phyloP scores from a whole-genome alignment of 106 monocot species.

The Posidonia australis region DNA sequence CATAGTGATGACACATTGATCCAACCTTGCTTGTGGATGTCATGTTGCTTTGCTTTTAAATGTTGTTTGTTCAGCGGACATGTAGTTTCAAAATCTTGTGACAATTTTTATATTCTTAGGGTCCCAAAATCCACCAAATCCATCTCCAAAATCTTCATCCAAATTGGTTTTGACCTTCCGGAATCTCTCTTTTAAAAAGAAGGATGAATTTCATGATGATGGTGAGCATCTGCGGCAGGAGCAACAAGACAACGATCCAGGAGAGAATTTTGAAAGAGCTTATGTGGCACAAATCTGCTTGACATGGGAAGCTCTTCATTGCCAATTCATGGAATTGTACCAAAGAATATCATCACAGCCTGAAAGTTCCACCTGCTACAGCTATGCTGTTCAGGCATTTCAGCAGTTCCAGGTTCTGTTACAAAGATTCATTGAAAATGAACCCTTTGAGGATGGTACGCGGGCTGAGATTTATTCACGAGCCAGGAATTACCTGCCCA shows the following conservation, averaged over 20 bases:
- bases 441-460: slow-evolving; percentile 76
- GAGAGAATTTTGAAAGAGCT: slow-evolving; percentile 58
- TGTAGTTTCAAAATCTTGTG: not conserved
- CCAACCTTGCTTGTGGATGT: too few relatives aligned
- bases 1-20: too few relatives aligned
- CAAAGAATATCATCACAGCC: slow-evolving; percentile 38
- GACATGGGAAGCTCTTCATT: slow-evolving; percentile 82
- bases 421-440: slow-evolving; percentile 86
- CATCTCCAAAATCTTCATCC: slow-evolving; percentile 46
- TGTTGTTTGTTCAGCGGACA: too few relatives aligned
- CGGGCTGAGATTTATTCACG: slow-evolving; percentile 57
- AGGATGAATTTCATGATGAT: slow-evolving; percentile 41
- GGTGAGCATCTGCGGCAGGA: slow-evolving; percentile 35
- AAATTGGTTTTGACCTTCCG: slow-evolving; percentile 42
- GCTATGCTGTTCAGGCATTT: slow-evolving; percentile 60
- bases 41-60: too few relatives aligned
- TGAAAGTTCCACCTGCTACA: slow-evolving; percentile 31
- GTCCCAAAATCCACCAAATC: slow-evolving; percentile 23
- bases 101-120: slow-evolving; percentile 18
- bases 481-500: slow-evolving; percentile 37
- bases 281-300: slow-evolving; percentile 72
- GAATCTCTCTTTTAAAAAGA: slow-evolving; percentile 65
- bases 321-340: slow-evolving; percentile 51
- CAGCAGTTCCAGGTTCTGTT: slow-evolving; percentile 90
- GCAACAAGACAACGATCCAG: slow-evolving; percentile 29